Evolutionary conservation across 2,329 filamentous ascomycete genomes (phyloP), one percentile per base, ranked within the genome.

Genomic region (Cladosporium oxysporum): DNA sequence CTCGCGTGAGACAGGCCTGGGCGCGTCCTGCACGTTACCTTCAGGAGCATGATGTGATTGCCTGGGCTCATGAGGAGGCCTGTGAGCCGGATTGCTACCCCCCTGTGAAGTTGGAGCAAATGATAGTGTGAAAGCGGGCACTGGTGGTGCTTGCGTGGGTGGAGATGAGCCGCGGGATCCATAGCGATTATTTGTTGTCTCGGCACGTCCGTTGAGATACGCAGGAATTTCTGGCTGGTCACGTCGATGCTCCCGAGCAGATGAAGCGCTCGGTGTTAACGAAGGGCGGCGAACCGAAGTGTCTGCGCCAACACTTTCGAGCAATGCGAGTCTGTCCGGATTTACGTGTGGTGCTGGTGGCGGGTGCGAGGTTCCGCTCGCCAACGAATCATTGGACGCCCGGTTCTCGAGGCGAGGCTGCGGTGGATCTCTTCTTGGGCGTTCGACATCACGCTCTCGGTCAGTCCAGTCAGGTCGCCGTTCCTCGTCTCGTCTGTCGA

Each of bases 61-160:
- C 49, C 66, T 70, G 3, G 64, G 28, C 29, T 70, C 69, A 29
- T 58, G 31, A 6, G 75, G 68, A 33, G 66, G 59, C 63, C 76
- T 77, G 10, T 74, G 69, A 21, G 73, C 67, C 23, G 74, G 69
- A 28, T 74, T 69, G 29, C 70, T 47, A 18, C 66, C 66, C 29
- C 59, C 66, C 61, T 69, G 71, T 26, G 76, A 68, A 23, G 73
- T 66, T 28, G 76, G 70, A 5, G 72, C 72, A 31, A 76, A 70
- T 6, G 74, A 74, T 35, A 76, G 68, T 47, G 73, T 76, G 74
- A 86, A 87, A n/a, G 84, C 83, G 29, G 84, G 84, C 16, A 87
- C 83, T 62, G 81, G 79, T 18, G 82, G 82, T 29, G 83, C 83
- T 67, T 84, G 82, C 31, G 83, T 83, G 44, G 84, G 83, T 12